Evolutionary conservation across 345 rosid genomes (phyloP), one percentile per base, ranked within the genome.

Genomic region (Syzygium aromaticum): DNA sequence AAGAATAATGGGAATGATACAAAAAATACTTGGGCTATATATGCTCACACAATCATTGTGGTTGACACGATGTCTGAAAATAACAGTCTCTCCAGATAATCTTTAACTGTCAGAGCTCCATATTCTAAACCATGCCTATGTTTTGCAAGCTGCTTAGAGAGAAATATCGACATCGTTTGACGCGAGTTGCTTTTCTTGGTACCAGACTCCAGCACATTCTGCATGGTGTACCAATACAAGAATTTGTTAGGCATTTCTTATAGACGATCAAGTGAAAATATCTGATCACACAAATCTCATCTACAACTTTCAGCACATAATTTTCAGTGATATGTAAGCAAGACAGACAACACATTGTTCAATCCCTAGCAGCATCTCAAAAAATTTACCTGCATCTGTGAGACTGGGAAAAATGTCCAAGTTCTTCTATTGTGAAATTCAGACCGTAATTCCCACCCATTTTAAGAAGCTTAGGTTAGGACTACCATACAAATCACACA

Each of bases 151-250:
- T 91, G 89, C 89, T 93, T 92, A 28, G 99, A 95, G 86, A 98
- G 90, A 89, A 90, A 98, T 85, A 98, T 88, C 27, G 97, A 91
- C 93, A 95, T 87, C 3, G 95, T 94, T 88, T 91, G 96, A 86
- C 92, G 91, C 30, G 91, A 86, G 40, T 85, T 92, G 89, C 92
- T 93, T 92, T 90, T 95, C 89, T 91, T 95, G 0, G 95, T 91
- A 84, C 99, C 99, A 84, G 98, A 98, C 90, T 98, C 99, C 85
- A 98, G 91, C 11, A 95, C 93, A 88, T 93, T 95, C 99, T 97
- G 92, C 77, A 85, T 59, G 84, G 27, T 52, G 51, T 28, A 84
- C 25, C 33, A 84, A 84, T 27, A 87, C 11, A 11, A 77, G 51
- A 85, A 86, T 17, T 85, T 85, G 83, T 89, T 13, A 87, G 84